Percentiles rank a stretch among this genome's conserved stretches.
Evolutionary conservation across 768 basidiomycete genomes (phyloP).

Genomic region (Gymnopilus junonius): DNA sequence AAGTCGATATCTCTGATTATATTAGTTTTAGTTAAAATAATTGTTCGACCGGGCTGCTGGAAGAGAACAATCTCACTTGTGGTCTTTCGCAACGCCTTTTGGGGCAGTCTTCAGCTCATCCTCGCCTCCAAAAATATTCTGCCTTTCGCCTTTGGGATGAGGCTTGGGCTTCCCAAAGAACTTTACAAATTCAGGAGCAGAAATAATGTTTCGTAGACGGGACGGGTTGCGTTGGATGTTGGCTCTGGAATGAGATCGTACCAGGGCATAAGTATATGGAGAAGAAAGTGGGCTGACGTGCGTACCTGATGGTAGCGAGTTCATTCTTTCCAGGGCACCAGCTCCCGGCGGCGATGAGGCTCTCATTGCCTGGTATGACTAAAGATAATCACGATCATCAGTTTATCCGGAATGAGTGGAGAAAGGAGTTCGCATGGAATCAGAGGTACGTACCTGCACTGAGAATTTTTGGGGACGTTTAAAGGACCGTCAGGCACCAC

Average conservation of each 20-base stretch:
- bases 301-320: conserved; percentile 73
- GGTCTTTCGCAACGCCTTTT: conserved; percentile 85
- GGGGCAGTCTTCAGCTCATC: conserved; percentile 92
- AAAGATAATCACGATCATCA: background rate
- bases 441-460: conserved; percentile 27
- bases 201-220: conserved; percentile 70
- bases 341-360: conserved; percentile 76
- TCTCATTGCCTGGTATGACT: conserved; percentile 73
- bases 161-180: conserved; percentile 76
- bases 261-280: background rate
- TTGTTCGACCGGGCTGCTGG: background rate
- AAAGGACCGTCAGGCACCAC: background rate
- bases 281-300: conserved; percentile 1
- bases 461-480: background rate
- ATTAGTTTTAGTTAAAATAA: background rate
- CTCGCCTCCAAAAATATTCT: conserved; percentile 85
- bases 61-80: conserved; percentile 52
- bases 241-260: conserved; percentile 43
- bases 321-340: conserved; percentile 85
- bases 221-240: conserved; percentile 66
- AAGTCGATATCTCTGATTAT: conserved; percentile 83
- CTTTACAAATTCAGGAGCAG: conserved; percentile 69
- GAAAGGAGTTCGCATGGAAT: background rate
- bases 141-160: conserved; percentile 61
- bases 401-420: conserved; percentile 1